phyloP scores from a whole-genome alignment of 2,329 filamentous ascomycete species.

The Phoma sp. region DNA sequence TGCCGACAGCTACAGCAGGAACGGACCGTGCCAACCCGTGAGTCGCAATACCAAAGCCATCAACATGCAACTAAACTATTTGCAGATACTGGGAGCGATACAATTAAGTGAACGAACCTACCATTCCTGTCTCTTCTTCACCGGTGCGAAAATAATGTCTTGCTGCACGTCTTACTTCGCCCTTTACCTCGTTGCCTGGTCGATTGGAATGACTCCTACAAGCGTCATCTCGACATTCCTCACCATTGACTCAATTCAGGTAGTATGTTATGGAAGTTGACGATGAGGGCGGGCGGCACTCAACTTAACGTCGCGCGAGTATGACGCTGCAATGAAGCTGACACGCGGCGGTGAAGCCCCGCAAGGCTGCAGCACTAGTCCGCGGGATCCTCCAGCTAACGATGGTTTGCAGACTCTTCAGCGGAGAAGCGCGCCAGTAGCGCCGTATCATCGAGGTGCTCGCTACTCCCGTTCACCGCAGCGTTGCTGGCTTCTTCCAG shows the following conservation, averaged over 20 bases:
- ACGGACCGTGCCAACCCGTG: too few relatives aligned
- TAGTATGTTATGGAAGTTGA: not conserved
- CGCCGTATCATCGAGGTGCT: conserved; percentile 8
- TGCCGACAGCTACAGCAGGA: too few relatives aligned
- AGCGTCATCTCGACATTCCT: not conserved
- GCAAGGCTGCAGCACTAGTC: conserved; percentile 20
- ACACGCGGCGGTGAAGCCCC: conserved; percentile 11
- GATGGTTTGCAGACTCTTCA: conserved; percentile 16
- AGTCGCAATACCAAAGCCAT: too few relatives aligned
- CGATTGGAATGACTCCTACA: too few relatives aligned
- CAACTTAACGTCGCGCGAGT: not conserved
- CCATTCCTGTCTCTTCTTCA: too few relatives aligned
- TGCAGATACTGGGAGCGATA: too few relatives aligned
- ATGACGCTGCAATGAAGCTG: conserved; percentile 1
- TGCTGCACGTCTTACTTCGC: too few relatives aligned
- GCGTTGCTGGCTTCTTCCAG: not conserved
- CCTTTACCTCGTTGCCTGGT: too few relatives aligned
- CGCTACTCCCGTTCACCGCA: conserved; percentile 10
- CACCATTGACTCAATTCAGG: not conserved
- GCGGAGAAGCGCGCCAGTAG: conserved; percentile 18
- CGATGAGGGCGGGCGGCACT: not conserved
- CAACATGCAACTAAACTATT: too few relatives aligned
- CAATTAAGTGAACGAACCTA: too few relatives aligned
- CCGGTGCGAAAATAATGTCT: too few relatives aligned
- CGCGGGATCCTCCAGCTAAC: conserved; percentile 15